phyloP scores from a whole-genome alignment of 805 yeast genomes.

The Hanseniaspora jakobsenii region DNA sequence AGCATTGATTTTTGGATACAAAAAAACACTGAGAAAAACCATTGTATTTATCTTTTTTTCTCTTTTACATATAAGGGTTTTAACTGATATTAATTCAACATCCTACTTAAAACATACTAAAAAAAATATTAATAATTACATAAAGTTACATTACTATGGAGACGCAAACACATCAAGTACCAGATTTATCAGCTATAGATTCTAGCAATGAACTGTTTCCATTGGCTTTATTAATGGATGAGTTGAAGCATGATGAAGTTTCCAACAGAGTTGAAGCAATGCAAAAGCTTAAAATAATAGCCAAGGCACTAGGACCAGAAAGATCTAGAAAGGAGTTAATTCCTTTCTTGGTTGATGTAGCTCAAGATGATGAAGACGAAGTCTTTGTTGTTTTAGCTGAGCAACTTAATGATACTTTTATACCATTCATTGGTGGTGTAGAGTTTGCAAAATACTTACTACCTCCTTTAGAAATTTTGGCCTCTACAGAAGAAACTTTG shows the following conservation, averaged over 20 bases:
- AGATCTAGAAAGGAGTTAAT: slow-evolving; percentile 79
- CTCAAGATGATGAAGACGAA: slow-evolving; percentile 97
- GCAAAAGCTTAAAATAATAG: slow-evolving; percentile 87
- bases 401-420: slow-evolving; percentile 66
- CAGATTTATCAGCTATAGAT: slow-evolving; percentile 12
- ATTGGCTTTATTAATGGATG: slow-evolving; percentile 91
- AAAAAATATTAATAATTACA: too few relatives aligned
- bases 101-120: too few relatives aligned
- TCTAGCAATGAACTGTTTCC: slow-evolving; percentile 55
- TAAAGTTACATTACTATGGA: too few relatives aligned
- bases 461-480: slow-evolving; percentile 66
- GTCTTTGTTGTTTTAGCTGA: slow-evolving; percentile 88
- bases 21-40: too few relatives aligned
- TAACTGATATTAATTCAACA: too few relatives aligned
- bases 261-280: slow-evolving; percentile 87
- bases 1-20: too few relatives aligned
- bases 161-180: slow-evolving; percentile 4
- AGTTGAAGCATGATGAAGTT: slow-evolving; percentile 90
- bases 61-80: too few relatives aligned
- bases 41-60: too few relatives aligned
- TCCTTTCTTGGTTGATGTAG: slow-evolving; percentile 74
- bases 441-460: slow-evolving; percentile 46
- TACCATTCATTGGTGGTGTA: slow-evolving; percentile 80
- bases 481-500: slow-evolving; percentile 89
- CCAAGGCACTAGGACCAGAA: slow-evolving; percentile 87